phyloP scores from a whole-genome alignment of 1,139 yeast genomes.

The Debaryomyces nepalensis region DNA sequence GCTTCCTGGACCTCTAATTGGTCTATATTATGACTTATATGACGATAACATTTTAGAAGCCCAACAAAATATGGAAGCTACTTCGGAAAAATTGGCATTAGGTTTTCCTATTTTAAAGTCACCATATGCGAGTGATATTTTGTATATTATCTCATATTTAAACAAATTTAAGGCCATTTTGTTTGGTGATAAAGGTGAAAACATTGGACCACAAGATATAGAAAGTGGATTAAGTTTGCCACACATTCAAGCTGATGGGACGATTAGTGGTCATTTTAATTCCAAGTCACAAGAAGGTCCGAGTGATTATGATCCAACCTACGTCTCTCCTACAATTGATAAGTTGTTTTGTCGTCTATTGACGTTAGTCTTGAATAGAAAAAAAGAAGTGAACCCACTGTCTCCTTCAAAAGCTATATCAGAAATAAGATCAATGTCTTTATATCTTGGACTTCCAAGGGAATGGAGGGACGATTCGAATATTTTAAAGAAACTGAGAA shows the following conservation, averaged over 20 bases:
- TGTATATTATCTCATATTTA: constrained; percentile 47
- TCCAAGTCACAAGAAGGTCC: not conserved
- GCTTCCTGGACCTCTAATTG: constrained; percentile 47
- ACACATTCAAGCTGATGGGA: constrained; percentile 17
- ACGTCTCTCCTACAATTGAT: constrained; percentile 41
- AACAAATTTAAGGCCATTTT: constrained; percentile 43
- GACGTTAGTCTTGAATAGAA: constrained; percentile 46
- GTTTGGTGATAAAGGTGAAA: constrained; percentile 31
- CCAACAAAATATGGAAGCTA: constrained; percentile 24
- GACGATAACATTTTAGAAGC: constrained; percentile 40
- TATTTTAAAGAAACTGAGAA: constrained; percentile 22
- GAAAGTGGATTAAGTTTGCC: constrained; percentile 53
- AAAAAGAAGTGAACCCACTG: constrained; percentile 32
- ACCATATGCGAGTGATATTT: constrained; percentile 51
- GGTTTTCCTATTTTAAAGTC: constrained; percentile 36
- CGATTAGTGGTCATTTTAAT: not conserved
- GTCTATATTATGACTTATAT: constrained; percentile 41
- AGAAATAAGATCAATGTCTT: constrained; percentile 43
- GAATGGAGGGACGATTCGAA: constrained; percentile 49
- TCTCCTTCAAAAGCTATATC: constrained; percentile 39
- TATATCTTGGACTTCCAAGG: constrained; percentile 45
- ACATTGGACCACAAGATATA: constrained; percentile 50
- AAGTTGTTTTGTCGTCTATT: constrained; percentile 39
- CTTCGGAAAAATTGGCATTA: constrained; percentile 32
- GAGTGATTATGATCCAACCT: constrained; percentile 18